A percentile compares a stretch with the other conserved stretches of the same genome.
phyloP scores from a whole-genome alignment of 2,329 filamentous ascomycete species.

The Pseudocercospora fuligena region DNA sequence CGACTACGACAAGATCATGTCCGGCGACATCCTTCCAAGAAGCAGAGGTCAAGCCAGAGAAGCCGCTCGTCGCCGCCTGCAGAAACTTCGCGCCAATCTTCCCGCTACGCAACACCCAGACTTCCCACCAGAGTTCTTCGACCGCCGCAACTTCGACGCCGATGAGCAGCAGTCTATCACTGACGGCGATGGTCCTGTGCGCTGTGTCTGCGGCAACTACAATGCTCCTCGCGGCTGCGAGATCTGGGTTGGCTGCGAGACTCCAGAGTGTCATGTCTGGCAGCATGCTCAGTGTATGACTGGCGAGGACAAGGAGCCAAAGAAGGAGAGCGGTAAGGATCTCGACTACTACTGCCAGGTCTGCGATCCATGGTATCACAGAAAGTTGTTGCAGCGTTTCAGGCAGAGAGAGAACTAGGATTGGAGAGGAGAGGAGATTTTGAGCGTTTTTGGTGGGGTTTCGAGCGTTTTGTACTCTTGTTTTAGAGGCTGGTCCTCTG shows the following conservation, averaged over 20 bases:
- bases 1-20: slow-evolving; percentile 23
- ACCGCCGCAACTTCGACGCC: slow-evolving; percentile 26
- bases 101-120: slow-evolving; percentile 22
- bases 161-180: slow-evolving; percentile 15
- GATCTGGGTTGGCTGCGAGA: slow-evolving; percentile 34
- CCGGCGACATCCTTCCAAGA: slow-evolving; percentile 29
- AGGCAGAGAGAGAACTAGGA: slow-evolving; percentile 15
- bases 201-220: slow-evolving; percentile 38
- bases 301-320: slow-evolving; percentile 19
- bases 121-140: slow-evolving; percentile 37
- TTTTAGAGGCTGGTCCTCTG: not conserved
- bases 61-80: slow-evolving; percentile 25
- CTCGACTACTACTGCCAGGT: slow-evolving; percentile 32
- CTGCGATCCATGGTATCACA: slow-evolving; percentile 34
- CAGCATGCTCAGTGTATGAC: slow-evolving; percentile 37
- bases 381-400: slow-evolving; percentile 23
- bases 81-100: slow-evolving; percentile 24
- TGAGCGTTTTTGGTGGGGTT: not conserved
- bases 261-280: slow-evolving; percentile 33
- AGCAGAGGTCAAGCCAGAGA: slow-evolving; percentile 28
- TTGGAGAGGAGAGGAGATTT: not conserved
- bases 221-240: slow-evolving; percentile 19
- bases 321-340: slow-evolving; percentile 14
- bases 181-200: slow-evolving; percentile 26
- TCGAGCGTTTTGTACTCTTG: not conserved